Conservation (phyloP, 78 protist genomes). For the Planoprotostelium fungivorum region DNA sequence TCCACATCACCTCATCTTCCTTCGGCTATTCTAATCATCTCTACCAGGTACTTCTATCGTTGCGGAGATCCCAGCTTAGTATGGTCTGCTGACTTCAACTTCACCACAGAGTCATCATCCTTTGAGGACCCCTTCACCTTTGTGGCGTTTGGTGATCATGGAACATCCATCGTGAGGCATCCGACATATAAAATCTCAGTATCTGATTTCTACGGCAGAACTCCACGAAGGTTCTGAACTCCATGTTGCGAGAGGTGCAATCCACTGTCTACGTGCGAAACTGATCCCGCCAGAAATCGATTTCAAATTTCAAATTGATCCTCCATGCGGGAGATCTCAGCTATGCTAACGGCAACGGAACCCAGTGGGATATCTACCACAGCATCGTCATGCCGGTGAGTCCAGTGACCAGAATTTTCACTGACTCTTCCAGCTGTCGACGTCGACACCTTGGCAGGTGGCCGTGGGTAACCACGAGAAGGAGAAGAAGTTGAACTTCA, state of each 20-base stretch:
- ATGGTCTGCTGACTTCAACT: background rate
- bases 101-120: background rate
- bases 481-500: background rate
- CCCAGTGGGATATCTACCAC: background rate
- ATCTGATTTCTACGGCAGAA: background rate
- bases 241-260: background rate
- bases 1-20: background rate
- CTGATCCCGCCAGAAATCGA: background rate
- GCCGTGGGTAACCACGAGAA: background rate
- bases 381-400: background rate
- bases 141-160: background rate
- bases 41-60: background rate
- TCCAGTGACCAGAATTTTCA: background rate
- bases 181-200: background rate
- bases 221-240: background rate
- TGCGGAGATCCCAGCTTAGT: background rate
- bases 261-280: background rate
- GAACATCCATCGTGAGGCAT: background rate
- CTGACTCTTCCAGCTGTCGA: background rate
- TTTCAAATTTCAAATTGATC: background rate
- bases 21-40: too few species aligned
- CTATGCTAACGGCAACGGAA: background rate
- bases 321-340: background rate
- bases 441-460: background rate
- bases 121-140: background rate